phyloP scores from a whole-genome alignment of 257 asterid genomes.

The Scutellaria minor region DNA sequence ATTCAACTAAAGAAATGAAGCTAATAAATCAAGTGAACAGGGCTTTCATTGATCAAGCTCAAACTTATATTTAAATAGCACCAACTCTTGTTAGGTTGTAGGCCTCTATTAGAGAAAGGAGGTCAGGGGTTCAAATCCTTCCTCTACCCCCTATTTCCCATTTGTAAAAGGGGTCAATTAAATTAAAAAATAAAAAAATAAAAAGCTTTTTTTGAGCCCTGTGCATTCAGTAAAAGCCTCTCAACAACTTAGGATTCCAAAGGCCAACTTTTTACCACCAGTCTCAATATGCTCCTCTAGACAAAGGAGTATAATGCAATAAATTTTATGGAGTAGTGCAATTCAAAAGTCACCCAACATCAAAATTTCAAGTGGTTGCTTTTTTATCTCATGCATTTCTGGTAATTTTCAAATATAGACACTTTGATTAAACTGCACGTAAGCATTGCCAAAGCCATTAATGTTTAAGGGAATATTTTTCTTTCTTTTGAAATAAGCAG shows the following conservation, averaged over 20 bases:
- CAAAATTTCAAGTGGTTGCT: background rate
- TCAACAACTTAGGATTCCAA: constrained; percentile 18
- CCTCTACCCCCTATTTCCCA: background rate
- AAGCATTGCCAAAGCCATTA: constrained; percentile 10
- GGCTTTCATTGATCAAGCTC: constrained; percentile 20
- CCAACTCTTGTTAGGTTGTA: background rate
- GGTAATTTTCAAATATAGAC: background rate
- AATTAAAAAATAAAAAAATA: background rate
- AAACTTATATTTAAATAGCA: background rate
- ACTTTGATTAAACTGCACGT: background rate
- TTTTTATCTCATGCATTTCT: background rate
- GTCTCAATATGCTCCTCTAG: constrained; percentile 7
- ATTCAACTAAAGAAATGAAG: background rate
- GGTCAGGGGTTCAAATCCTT: background rate
- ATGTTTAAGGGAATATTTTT: background rate
- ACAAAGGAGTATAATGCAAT: constrained; percentile 4
- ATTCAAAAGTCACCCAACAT: constrained; percentile 1
- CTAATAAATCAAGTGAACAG: background rate
- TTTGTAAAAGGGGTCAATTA: background rate
- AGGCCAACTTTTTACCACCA: background rate
- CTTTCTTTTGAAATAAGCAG: constrained; percentile 4
- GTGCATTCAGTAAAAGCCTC: constrained; percentile 9
- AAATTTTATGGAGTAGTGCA: background rate
- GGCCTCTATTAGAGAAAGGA: background rate
- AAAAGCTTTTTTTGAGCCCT: background rate